A percentile compares a stretch with the other conserved stretches of the same genome.
phyloP scores from a whole-genome alignment of 2,329 filamentous ascomycete species.

The Gaeumannomyces sp. region DNA sequence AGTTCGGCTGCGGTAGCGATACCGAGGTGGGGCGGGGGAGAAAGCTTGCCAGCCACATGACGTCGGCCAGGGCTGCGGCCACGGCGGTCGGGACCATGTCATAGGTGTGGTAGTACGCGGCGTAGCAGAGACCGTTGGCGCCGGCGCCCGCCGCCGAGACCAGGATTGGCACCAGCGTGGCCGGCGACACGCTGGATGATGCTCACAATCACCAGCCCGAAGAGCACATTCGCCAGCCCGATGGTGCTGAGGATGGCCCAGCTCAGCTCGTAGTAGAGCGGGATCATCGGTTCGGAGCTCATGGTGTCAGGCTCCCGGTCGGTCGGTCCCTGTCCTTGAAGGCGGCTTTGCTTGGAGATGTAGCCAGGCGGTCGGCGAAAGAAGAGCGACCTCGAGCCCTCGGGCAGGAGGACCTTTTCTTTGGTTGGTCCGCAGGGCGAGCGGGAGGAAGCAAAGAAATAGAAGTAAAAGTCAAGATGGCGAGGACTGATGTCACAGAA shows the following conservation, averaged over 20 bases:
- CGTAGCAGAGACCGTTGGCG: conserved; percentile 37
- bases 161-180: conserved; percentile 33
- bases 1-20: no score
- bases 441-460: no score
- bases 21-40: background rate
- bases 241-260: conserved; percentile 9
- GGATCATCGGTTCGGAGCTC: background rate
- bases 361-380: no score
- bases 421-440: no score
- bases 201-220: conserved; percentile 25
- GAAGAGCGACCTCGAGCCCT: background rate
- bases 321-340: no score
- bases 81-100: conserved; percentile 19
- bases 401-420: no score
- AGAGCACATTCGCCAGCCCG: conserved; percentile 1
- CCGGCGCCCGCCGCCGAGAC: conserved; percentile 31
- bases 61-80: conserved; percentile 32
- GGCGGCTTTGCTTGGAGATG: no score
- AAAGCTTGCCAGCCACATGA: conserved; percentile 28
- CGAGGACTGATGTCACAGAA: background rate
- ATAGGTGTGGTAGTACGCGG: conserved; percentile 30
- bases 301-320: background rate
- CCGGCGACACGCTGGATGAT: conserved; percentile 33
- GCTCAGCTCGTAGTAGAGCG: conserved; percentile 7
- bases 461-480: no score